These are phyloP conservation scores for Colletotrichum liaoningense DNA, from an alignment of 2,329 filamentous ascomycete genomes.

Conservation along the genomic window DNA sequence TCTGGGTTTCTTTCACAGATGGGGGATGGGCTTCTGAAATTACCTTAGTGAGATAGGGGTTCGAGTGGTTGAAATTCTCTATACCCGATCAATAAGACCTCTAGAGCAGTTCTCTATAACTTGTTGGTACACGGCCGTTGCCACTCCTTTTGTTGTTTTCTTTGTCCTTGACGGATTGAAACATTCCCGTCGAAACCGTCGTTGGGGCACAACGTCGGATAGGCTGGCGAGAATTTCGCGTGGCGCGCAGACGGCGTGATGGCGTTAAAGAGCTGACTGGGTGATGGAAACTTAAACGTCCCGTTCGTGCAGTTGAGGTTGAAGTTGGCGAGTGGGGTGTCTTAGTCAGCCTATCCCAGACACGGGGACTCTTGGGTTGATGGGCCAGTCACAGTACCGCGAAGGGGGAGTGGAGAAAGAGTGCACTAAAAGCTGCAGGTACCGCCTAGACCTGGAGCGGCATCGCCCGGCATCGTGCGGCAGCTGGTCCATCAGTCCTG, in stretches of 20 bases:
- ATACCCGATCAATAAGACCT: slow-evolving; percentile 11
- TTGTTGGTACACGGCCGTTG: neutral
- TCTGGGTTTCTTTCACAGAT: slow-evolving; percentile 16
- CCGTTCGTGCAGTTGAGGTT: slow-evolving; percentile 6
- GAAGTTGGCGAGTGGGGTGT: slow-evolving; percentile 10
- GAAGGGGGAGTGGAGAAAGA: slow-evolving; percentile 13
- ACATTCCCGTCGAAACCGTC: neutral
- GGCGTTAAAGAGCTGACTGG: neutral
- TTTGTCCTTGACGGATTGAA: slow-evolving; percentile 2
- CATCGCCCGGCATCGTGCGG: slow-evolving; percentile 19
- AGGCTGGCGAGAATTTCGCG: neutral
- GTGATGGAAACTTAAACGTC: neutral
- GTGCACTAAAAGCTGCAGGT: slow-evolving; percentile 12
- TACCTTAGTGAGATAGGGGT: slow-evolving; percentile 4
- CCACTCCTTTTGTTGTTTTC: neutral
- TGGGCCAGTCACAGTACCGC: slow-evolving; percentile 20
- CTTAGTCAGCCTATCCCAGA: slow-evolving; percentile 8
- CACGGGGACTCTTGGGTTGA: neutral
- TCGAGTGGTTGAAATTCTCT: slow-evolving; percentile 19
- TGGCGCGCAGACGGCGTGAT: slow-evolving; percentile 3
- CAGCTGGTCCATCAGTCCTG: slow-evolving; percentile 12
- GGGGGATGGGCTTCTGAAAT: neutral
- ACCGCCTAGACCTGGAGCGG: slow-evolving; percentile 3
- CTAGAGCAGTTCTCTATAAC: slow-evolving; percentile 8
- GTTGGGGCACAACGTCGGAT: neutral